phyloP scores from a whole-genome alignment of 2,329 filamentous ascomycete genomes.

The Hypoxylon sp. region DNA sequence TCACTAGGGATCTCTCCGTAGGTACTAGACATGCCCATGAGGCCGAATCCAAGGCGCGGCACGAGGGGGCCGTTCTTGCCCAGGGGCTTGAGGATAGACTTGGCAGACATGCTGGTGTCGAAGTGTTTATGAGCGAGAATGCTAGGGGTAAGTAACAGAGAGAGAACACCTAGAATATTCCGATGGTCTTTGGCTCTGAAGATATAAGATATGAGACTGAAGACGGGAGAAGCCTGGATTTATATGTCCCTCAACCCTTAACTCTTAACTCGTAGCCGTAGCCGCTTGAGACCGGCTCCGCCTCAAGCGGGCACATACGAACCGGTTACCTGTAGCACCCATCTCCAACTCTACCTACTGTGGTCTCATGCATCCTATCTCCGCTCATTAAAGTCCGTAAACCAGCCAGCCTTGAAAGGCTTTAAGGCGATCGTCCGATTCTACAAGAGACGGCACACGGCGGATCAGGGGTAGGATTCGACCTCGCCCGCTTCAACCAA shows the following conservation, averaged over 20 bases:
- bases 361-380: not conserved
- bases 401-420: not conserved
- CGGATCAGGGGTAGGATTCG: not conserved
- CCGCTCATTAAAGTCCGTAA: conserved; percentile 8
- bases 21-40: conserved; percentile 39
- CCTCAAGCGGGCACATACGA: no score
- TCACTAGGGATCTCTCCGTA: conserved; percentile 47
- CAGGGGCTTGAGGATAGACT: conserved; percentile 34
- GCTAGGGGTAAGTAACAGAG: not conserved
- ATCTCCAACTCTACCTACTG: not conserved
- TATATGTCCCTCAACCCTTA: conserved; percentile 27
- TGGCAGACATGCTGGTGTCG: conserved; percentile 27
- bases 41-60: conserved; percentile 40
- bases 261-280: not conserved
- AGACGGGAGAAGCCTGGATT: not conserved
- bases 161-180: not conserved
- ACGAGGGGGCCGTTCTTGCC: conserved; percentile 43
- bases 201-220: not conserved
- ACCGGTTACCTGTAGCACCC: not conserved
- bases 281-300: no score
- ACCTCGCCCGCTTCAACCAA: conserved; percentile 21
- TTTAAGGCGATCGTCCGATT: not conserved
- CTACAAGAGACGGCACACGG: no score
- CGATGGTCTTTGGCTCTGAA: not conserved
- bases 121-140: not conserved